A percentile compares a stretch with the other conserved stretches of the same genome.
Conservation (phyloP, 1,139 yeast genomes). For the Lizanozyma gosingica region DNA sequence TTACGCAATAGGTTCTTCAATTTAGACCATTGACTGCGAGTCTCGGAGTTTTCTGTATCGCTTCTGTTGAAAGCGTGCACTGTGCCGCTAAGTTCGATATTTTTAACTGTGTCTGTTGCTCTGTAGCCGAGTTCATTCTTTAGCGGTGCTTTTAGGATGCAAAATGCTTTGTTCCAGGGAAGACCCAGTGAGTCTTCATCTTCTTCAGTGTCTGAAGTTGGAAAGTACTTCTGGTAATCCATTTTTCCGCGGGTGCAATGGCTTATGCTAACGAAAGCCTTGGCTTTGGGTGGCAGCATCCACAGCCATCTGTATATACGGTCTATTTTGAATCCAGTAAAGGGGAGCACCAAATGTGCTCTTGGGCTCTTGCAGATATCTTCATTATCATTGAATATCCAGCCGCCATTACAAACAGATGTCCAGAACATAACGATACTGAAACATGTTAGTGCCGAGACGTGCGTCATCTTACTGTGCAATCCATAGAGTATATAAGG, state of each 20-base stretch:
- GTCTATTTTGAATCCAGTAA: not conserved
- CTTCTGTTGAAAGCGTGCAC: not conserved
- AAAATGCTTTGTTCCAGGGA: not conserved
- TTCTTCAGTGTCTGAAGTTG: not conserved
- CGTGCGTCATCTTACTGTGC: too few species aligned
- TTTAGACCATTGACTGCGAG: not conserved
- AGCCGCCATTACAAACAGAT: not conserved
- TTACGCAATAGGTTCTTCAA: not conserved
- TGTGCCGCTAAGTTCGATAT: not conserved
- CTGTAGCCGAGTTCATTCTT: not conserved
- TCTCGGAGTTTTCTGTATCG: not conserved
- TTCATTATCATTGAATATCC: not conserved
- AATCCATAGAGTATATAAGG: too few species aligned
- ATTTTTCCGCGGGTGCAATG: not conserved
- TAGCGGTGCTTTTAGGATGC: not conserved
- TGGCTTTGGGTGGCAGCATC: not conserved
- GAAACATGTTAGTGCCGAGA: too few species aligned
- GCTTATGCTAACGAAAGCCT: not conserved
- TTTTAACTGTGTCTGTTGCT: not conserved
- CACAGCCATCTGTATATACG: not conserved
- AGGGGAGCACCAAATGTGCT: not conserved
- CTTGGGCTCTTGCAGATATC: too few species aligned
- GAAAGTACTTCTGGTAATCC: not conserved
- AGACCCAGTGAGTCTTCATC: too few species aligned
- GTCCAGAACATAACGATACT: too few species aligned